These are phyloP conservation scores for Zygosaccharomyces pseudorouxii DNA, from an alignment of 805 yeast genomes.

Conservation along the genomic window DNA sequence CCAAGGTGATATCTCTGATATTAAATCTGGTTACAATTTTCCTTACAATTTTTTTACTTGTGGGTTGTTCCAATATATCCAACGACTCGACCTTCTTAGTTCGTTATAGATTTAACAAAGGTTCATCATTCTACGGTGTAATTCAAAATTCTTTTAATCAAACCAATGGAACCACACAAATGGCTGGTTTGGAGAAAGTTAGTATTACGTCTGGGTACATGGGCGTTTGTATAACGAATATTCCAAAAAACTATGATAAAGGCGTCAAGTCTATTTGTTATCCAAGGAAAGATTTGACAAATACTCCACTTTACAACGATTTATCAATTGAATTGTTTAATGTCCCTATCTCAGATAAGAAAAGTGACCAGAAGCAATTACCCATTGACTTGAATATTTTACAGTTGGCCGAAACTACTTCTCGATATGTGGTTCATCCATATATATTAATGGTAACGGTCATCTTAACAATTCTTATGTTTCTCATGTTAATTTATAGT, in stretches of 20 bases:
- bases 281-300: slow-evolving; percentile 24
- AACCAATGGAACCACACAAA: slow-evolving; percentile 27
- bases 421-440: slow-evolving; percentile 49
- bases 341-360: slow-evolving; percentile 25
- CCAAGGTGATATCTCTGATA: slow-evolving; percentile 40
- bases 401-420: slow-evolving; percentile 43
- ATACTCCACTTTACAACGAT: slow-evolving; percentile 24
- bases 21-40: slow-evolving; percentile 46
- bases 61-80: slow-evolving; percentile 47
- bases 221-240: slow-evolving; percentile 48
- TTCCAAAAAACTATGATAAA: slow-evolving; percentile 23
- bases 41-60: slow-evolving; percentile 49
- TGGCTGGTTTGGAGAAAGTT: slow-evolving; percentile 37
- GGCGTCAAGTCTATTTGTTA: slow-evolving; percentile 24
- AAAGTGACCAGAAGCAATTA: slow-evolving; percentile 15
- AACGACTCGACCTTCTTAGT: slow-evolving; percentile 50
- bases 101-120: slow-evolving; percentile 44
- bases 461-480: slow-evolving; percentile 40
- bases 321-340: slow-evolving; percentile 26
- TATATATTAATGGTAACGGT: slow-evolving; percentile 47
- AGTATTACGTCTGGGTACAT: slow-evolving; percentile 50
- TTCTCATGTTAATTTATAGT: slow-evolving; percentile 42
- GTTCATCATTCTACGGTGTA: slow-evolving; percentile 41
- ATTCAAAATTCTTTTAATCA: slow-evolving; percentile 37
- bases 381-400: slow-evolving; percentile 40